Evolutionary conservation across 495 filamentous ascomycete species (phyloP), one percentile per base, ranked within the genome.

Genomic region (Cudoniella acicularis): DNA sequence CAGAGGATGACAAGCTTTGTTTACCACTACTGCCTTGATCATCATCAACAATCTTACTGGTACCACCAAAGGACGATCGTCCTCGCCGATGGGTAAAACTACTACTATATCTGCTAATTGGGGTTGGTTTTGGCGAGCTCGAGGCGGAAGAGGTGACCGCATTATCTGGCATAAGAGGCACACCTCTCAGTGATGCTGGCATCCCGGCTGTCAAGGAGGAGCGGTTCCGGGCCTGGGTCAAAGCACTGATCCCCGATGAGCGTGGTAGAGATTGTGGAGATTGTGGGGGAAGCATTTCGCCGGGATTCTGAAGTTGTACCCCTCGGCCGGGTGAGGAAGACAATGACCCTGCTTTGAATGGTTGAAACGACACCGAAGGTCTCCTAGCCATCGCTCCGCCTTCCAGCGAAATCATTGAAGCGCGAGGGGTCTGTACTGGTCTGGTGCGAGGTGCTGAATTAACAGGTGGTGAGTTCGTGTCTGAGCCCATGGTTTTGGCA

Each of bases 311-410:
- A 13, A 56, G 42, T 13, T 49, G 49, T 24, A 48, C 60, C 2
- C 52, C 59, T 20, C 62, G 64, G 18, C 69, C 82, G 8, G 94
- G 94, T 10, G 93, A 98, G n/a, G 89, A 88, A 16, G 92, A 95
- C 17, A 98, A 79, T 18, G 93, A 92, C 9, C 92, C 90, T 6
- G 92, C 90, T 73, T 98, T 98, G 74, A 98, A 98, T 1, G 93
- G 88, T 67, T 92, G 89, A 67, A 96, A 96, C 1, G 92, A 96
- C 16, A 96, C 82, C 0, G 92, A 98, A 10, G 90, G 83, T n/a
- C 92, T 85, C 61, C 46, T 64, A 24, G 13, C 67, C 69, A 56
- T 79, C 69, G 27, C 63, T 27, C 49, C 62, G 57, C 52, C 77
- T 58, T 86, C 84, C 47, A 71, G 67, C 26, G 80, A 79, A 21